A percentile compares a stretch with the other conserved stretches of the same genome.
These are phyloP conservation scores for Aspergillus kassunensis DNA, from an alignment of 495 filamentous ascomycete species.

Conservation along the genomic window DNA sequence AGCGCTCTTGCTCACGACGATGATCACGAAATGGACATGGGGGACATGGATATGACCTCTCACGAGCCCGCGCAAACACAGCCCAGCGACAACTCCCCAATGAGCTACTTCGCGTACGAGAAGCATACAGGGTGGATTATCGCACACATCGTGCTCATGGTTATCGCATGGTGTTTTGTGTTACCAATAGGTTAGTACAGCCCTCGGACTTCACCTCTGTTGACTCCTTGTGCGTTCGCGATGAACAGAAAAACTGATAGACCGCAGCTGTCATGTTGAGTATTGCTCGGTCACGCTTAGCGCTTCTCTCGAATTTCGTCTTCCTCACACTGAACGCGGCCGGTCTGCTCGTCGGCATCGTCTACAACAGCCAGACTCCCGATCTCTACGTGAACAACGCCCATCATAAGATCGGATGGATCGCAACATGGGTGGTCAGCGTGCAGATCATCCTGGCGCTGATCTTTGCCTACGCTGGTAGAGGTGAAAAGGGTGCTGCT, in stretches of 20 bases:
- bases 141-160: slow-evolving; percentile 77
- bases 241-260: slow-evolving; percentile 5
- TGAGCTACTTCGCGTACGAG: slow-evolving; percentile 73
- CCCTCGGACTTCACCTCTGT: neutral
- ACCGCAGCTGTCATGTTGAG: slow-evolving; percentile 75
- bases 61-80: slow-evolving; percentile 27
- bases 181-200: slow-evolving; percentile 74
- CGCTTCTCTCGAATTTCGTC: slow-evolving; percentile 65
- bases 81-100: slow-evolving; percentile 24
- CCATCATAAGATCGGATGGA: slow-evolving; percentile 88
- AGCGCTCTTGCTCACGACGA: slow-evolving; percentile 36
- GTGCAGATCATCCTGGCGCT: slow-evolving; percentile 68
- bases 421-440: slow-evolving; percentile 65
- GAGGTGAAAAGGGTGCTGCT: slow-evolving; percentile 24
- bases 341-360: slow-evolving; percentile 64
- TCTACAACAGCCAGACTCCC: slow-evolving; percentile 80
- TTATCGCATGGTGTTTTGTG: slow-evolving; percentile 75
- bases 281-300: slow-evolving; percentile 71
- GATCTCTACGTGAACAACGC: slow-evolving; percentile 86
- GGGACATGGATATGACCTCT: slow-evolving; percentile 39
- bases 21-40: slow-evolving; percentile 31
- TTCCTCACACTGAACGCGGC: slow-evolving; percentile 71
- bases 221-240: neutral
- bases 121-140: slow-evolving; percentile 65
- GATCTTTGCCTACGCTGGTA: slow-evolving; percentile 49